Percentiles rank a stretch among this genome's conserved stretches.
phyloP scores from a whole-genome alignment of 768 basidiomycete genomes.

The Daedalea quercina region DNA sequence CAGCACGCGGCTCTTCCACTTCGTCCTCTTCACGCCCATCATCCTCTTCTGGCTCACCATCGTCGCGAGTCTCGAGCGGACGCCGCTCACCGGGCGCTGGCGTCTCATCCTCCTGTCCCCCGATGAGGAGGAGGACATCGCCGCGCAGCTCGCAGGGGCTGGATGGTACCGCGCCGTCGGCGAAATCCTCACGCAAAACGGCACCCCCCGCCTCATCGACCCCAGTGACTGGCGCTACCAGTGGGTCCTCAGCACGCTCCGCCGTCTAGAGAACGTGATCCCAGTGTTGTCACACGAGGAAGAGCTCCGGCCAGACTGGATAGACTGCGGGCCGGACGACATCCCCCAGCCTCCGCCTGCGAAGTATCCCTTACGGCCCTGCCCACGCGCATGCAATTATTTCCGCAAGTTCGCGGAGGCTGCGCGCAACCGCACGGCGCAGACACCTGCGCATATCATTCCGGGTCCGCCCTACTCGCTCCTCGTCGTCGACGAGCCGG shows the following conservation, averaged over 20 bases:
- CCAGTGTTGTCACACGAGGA: slow-evolving; percentile 58
- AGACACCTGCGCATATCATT: slow-evolving; percentile 46
- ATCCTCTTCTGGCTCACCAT: slow-evolving; percentile 62
- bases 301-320: slow-evolving; percentile 50
- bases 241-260: slow-evolving; percentile 81
- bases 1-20: slow-evolving; percentile 42
- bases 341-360: slow-evolving; percentile 76
- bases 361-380: slow-evolving; percentile 73
- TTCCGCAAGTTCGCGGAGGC: slow-evolving; percentile 53
- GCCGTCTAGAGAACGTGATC: slow-evolving; percentile 68
- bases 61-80: slow-evolving; percentile 65
- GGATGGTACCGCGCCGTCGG: slow-evolving; percentile 86
- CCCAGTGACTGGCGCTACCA: slow-evolving; percentile 80
- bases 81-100: slow-evolving; percentile 83
- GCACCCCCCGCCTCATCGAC: slow-evolving; percentile 56
- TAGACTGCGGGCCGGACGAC: slow-evolving; percentile 29
- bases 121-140: slow-evolving; percentile 87
- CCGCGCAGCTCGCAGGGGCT: slow-evolving; percentile 68
- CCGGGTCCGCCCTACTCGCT: slow-evolving; percentile 87
- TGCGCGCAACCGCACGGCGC: slow-evolving; percentile 36
- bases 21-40: slow-evolving; percentile 55
- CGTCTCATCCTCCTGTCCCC: slow-evolving; percentile 85
- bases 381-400: slow-evolving; percentile 70
- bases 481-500: slow-evolving; percentile 81
- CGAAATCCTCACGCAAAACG: slow-evolving; percentile 66